Conservation (phyloP, 495 filamentous ascomycete species). For the Aspergillus nidulans region DNA sequence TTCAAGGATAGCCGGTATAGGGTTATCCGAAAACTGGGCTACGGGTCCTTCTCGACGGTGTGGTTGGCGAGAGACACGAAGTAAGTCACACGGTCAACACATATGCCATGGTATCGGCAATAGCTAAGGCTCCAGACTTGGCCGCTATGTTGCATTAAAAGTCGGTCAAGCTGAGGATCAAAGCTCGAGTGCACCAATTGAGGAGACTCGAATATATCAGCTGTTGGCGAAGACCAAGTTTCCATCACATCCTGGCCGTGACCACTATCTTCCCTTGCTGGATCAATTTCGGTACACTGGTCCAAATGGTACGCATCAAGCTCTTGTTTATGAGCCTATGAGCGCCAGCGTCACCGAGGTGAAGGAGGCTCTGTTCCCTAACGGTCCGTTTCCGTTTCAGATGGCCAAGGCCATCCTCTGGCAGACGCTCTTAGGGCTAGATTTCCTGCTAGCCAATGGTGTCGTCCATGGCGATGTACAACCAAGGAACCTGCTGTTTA, state of each 20-base stretch:
- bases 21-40: conserved; percentile 1
- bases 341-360: conserved; percentile 1
- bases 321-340: neutral
- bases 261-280: neutral
- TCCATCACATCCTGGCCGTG: neutral
- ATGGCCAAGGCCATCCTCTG: conserved; percentile 33
- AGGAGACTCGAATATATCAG: neutral
- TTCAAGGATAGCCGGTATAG: neutral
- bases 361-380: neutral
- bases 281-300: neutral
- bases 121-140: neutral
- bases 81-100: neutral
- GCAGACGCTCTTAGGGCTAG: conserved; percentile 34
- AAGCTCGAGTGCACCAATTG: neutral
- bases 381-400: conserved; percentile 4
- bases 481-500: conserved; percentile 35
- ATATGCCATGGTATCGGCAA: too few relatives aligned
- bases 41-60: conserved; percentile 6
- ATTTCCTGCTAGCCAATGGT: conserved; percentile 33
- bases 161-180: neutral
- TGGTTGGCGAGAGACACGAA: conserved; percentile 3
- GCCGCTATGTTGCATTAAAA: conserved; percentile 5
- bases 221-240: neutral
- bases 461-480: conserved; percentile 40
- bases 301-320: neutral